A percentile compares a stretch with the other conserved stretches of the same genome.
phyloP scores from a whole-genome alignment of 352 stramenopile species.

The Pythium coloratum region DNA sequence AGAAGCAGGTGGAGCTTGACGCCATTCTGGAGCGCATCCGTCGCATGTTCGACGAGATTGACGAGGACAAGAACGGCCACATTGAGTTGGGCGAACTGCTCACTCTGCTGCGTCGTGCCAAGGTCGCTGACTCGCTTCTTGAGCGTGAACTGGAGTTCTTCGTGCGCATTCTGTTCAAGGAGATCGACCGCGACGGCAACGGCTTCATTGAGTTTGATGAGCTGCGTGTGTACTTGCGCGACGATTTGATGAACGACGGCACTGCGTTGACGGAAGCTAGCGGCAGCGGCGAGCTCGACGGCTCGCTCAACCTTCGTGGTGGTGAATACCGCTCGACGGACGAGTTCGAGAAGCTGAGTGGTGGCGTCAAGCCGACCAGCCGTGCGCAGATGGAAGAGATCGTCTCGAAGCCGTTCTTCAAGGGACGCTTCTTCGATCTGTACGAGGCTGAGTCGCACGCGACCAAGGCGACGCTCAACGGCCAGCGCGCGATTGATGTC shows the following conservation, averaged over 20 bases:
- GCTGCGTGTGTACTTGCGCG: slow-evolving; percentile 64
- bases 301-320: slow-evolving; percentile 39
- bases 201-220: slow-evolving; percentile 92
- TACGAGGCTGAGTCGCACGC: slow-evolving; percentile 35
- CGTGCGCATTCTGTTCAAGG: slow-evolving; percentile 37
- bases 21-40: slow-evolving; percentile 34
- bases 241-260: slow-evolving; percentile 24
- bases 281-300: slow-evolving; percentile 31
- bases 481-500: slow-evolving; percentile 29
- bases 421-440: slow-evolving; percentile 33
- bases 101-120: slow-evolving; percentile 29
- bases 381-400: slow-evolving; percentile 30
- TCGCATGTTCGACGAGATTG: slow-evolving; percentile 43
- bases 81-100: slow-evolving; percentile 40
- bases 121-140: slow-evolving; percentile 36
- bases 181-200: slow-evolving; percentile 86
- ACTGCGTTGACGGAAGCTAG: slow-evolving; percentile 14
- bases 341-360: slow-evolving; percentile 35
- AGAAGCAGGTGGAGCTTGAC: slow-evolving; percentile 30
- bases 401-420: slow-evolving; percentile 26
- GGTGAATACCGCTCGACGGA: slow-evolving; percentile 36
- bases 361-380: slow-evolving; percentile 25
- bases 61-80: slow-evolving; percentile 36
- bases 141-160: slow-evolving; percentile 37
- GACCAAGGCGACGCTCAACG: slow-evolving; percentile 17